phyloP scores from a whole-genome alignment of 2,329 filamentous ascomycete species.

The Epichloe typhina region DNA sequence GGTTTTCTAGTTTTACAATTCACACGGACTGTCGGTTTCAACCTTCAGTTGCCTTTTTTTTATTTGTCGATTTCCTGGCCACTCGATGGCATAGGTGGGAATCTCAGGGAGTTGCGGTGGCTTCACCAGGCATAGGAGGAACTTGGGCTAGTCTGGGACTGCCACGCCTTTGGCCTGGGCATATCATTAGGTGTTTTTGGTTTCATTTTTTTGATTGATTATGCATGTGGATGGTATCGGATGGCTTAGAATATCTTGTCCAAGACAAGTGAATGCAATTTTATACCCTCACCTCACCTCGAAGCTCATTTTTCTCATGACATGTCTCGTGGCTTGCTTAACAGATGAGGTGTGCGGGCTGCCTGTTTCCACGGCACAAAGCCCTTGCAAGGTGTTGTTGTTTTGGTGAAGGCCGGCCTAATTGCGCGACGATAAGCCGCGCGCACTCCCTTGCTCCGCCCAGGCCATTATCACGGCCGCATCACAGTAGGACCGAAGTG shows the following conservation, averaged over 20 bases:
- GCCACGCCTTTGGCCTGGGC: neutral
- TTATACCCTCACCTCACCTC: neutral
- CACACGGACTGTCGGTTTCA: neutral
- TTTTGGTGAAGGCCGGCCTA: too few relatives aligned
- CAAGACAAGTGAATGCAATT: neutral
- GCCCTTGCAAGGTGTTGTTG: too few relatives aligned
- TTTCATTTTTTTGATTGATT: neutral
- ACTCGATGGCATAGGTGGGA: neutral
- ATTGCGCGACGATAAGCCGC: neutral
- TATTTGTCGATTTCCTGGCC: neutral
- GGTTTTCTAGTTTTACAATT: neutral
- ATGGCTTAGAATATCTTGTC: slow-evolving; percentile 1
- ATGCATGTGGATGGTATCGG: neutral
- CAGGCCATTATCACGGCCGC: neutral
- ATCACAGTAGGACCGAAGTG: neutral
- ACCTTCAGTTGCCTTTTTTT: neutral
- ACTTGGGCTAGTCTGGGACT: slow-evolving; percentile 2
- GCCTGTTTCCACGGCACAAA: neutral
- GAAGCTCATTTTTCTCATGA: neutral
- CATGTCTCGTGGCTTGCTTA: neutral
- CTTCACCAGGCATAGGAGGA: neutral
- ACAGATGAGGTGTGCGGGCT: neutral
- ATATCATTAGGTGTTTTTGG: slow-evolving; percentile 2
- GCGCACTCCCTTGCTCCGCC: neutral
- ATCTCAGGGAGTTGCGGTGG: slow-evolving; percentile 3